phyloP scores from a whole-genome alignment of 106 monocot species.

The Iris macrosiphon region DNA sequence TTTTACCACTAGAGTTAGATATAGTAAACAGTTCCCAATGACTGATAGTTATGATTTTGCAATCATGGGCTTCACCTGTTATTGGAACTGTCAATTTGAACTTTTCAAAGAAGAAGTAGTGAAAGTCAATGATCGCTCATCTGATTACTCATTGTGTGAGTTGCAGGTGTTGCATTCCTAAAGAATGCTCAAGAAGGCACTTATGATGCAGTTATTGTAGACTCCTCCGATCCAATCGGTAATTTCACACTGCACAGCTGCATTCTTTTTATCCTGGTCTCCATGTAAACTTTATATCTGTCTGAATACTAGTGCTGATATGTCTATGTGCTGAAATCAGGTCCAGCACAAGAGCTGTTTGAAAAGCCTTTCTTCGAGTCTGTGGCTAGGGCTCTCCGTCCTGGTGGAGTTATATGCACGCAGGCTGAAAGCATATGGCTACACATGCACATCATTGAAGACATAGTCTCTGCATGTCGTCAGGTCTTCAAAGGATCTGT shows the following conservation, averaged over 20 bases:
- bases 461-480: slow-evolving; percentile 67
- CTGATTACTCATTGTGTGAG: no score
- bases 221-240: slow-evolving; percentile 80
- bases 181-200: slow-evolving; percentile 30
- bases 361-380: slow-evolving; percentile 96
- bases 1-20: no score
- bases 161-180: slow-evolving; percentile 57
- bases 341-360: slow-evolving; percentile 90
- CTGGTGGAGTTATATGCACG: slow-evolving; percentile 88
- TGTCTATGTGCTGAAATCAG: slow-evolving; percentile 27
- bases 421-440: slow-evolving; percentile 99
- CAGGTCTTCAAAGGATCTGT: slow-evolving; percentile 90
- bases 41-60: no score
- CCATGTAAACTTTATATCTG: no score
- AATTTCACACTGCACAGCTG: no score
- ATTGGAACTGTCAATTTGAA: no score
- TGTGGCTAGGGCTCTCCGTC: slow-evolving; percentile 67
- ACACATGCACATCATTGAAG: slow-evolving; percentile 94
- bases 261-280: no score
- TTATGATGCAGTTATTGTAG: slow-evolving; percentile 76
- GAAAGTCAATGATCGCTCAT: no score
- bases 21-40: no score
- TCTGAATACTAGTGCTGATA: no score
- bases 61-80: no score
- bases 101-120: no score